phyloP scores from a whole-genome alignment of 2,329 filamentous ascomycete genomes.

The Microcyclospora pomicola region DNA sequence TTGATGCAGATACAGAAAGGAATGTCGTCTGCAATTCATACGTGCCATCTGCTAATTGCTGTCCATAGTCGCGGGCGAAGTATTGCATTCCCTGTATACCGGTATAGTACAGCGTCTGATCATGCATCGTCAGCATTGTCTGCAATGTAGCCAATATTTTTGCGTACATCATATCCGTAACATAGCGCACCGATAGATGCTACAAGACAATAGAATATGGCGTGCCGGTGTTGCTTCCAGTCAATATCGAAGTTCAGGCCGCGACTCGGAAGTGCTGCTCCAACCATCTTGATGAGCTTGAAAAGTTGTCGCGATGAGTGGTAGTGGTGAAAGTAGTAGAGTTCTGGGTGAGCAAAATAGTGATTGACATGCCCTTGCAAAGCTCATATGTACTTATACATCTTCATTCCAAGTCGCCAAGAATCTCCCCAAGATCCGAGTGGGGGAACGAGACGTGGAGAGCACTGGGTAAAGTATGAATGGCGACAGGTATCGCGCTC shows the following conservation, averaged over 20 bases:
- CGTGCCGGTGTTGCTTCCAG: conserved; percentile 10
- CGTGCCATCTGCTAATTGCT: conserved; percentile 5
- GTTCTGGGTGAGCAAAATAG: no score
- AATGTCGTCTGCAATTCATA: conserved; percentile 9
- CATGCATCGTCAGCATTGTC: no score
- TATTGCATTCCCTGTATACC: conserved; percentile 11
- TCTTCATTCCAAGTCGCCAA: no score
- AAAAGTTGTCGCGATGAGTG: no score
- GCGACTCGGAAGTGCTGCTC: conserved; percentile 1
- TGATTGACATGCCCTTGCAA: no score
- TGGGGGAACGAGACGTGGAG: no score
- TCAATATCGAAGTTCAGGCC: conserved; percentile 11
- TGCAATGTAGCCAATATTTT: no score
- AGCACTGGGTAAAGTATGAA: no score
- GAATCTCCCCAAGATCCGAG: no score
- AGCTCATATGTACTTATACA: no score
- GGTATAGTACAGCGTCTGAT: conserved; percentile 11
- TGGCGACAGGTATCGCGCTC: neutral
- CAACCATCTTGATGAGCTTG: conserved; percentile 3
- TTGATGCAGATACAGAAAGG: conserved; percentile 10
- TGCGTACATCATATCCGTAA: conserved; percentile 6
- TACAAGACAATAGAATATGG: conserved; percentile 10
- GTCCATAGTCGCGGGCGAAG: conserved; percentile 9
- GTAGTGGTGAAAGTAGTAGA: no score
- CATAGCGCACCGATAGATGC: conserved; percentile 11